These are phyloP conservation scores for Talaromyces marneffei DNA, from an alignment of 2,329 filamentous ascomycete species.

Conservation along the genomic window DNA sequence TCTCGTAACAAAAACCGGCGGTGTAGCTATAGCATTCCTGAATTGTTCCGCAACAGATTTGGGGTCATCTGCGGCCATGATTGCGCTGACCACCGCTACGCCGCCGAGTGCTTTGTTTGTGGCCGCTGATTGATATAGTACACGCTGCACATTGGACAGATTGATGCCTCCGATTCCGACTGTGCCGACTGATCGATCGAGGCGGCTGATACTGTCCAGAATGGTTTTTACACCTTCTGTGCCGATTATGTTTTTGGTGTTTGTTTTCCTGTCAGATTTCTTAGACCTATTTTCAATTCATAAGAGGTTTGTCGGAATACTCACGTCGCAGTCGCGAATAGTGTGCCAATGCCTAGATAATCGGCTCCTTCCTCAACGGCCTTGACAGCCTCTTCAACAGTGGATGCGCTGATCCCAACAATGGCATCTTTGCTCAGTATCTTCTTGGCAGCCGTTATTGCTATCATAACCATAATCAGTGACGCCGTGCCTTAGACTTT, in stretches of 20 bases:
- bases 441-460: constrained; percentile 53
- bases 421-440: constrained; percentile 72
- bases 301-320: constrained; percentile 24
- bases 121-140: constrained; percentile 63
- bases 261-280: constrained; percentile 61
- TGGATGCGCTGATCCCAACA: constrained; percentile 82
- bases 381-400: constrained; percentile 62
- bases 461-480: background rate
- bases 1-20: constrained; percentile 29
- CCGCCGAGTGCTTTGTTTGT: constrained; percentile 63
- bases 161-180: constrained; percentile 92
- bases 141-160: constrained; percentile 63
- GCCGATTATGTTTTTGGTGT: constrained; percentile 77
- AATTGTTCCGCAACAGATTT: constrained; percentile 58
- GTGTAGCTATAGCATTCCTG: constrained; percentile 46
- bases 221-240: constrained; percentile 64
- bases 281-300: background rate
- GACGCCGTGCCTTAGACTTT: background rate
- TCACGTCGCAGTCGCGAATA: constrained; percentile 78
- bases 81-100: constrained; percentile 82
- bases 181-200: constrained; percentile 36
- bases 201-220: constrained; percentile 53
- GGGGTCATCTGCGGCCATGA: constrained; percentile 68
- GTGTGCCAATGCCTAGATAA: constrained; percentile 85
- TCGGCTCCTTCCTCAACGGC: constrained; percentile 74